Conservation (phyloP, 257 asterid genomes). For the Solanum chiquidenum region DNA sequence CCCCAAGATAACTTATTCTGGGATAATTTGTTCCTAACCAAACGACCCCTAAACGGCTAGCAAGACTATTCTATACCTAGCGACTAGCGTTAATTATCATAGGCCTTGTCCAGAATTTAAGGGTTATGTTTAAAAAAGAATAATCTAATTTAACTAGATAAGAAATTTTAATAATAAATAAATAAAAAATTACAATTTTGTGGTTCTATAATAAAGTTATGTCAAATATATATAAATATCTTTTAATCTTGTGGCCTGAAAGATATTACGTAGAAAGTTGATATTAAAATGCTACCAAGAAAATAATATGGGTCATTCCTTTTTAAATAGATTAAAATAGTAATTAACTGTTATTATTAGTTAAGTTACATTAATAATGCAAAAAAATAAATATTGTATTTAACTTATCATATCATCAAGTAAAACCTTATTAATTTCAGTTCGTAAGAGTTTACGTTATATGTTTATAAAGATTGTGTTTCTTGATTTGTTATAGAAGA, state of each 20-base stretch:
- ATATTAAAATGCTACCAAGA: no score
- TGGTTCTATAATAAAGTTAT: no score
- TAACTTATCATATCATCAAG: neutral
- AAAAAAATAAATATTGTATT: neutral
- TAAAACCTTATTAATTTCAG: neutral
- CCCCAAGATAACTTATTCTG: no score
- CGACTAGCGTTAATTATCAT: neutral
- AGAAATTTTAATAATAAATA: rapidly evolving
- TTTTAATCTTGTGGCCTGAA: neutral
- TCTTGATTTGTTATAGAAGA: neutral
- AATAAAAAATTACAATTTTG: no score
- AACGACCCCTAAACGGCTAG: neutral
- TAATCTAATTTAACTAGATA: no score
- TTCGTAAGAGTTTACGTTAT: neutral
- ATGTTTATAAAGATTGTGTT: neutral
- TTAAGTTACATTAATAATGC: neutral
- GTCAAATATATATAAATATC: no score
- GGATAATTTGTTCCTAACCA: no score
- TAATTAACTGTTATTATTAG: neutral
- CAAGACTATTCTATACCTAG: neutral
- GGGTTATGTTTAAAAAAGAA: neutral
- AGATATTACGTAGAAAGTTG: rapidly evolving
- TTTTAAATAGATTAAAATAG: no score
- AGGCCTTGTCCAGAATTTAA: neutral
- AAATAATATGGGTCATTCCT: no score